phyloP scores from a whole-genome alignment of 2,329 filamentous ascomycete genomes.

The Xylariaceae sp. region DNA sequence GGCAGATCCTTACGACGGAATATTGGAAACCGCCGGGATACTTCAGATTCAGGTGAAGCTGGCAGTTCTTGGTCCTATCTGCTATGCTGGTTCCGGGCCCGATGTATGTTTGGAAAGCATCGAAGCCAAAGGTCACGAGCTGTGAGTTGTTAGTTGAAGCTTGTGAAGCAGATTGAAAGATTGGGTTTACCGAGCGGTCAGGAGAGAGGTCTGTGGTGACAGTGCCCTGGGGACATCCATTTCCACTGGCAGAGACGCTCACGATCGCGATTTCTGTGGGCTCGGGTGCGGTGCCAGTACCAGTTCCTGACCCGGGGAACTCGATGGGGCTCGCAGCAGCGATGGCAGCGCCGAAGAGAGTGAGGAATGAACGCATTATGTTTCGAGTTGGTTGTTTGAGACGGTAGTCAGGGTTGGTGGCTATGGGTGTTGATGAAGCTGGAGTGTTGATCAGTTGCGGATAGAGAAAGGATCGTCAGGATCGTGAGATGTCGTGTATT shows the following conservation, averaged over 20 bases:
- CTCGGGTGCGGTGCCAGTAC: conserved; percentile 29
- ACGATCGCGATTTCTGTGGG: conserved; percentile 41
- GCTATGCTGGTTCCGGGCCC: conserved; percentile 37
- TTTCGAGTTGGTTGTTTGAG: conserved; percentile 1
- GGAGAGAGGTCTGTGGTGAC: conserved; percentile 43
- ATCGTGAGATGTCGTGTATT: conserved; percentile 22
- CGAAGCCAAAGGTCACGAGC: conserved; percentile 48
- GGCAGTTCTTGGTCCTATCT: conserved; percentile 46
- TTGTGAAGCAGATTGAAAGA: not conserved
- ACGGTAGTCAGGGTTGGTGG: conserved; percentile 1
- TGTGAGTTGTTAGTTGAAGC: conserved; percentile 18
- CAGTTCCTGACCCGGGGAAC: conserved; percentile 32
- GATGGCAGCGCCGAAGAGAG: conserved; percentile 35
- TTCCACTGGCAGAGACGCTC: conserved; percentile 41
- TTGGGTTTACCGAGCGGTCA: conserved; percentile 38
- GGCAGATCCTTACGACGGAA: conserved; percentile 31
- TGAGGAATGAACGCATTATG: conserved; percentile 38
- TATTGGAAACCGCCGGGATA: conserved; percentile 48
- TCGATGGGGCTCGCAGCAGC: conserved; percentile 37
- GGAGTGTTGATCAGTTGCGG: conserved; percentile 13
- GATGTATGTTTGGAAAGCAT: conserved; percentile 47
- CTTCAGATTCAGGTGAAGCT: conserved; percentile 45
- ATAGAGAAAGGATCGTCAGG: conserved; percentile 25
- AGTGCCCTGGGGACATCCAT: conserved; percentile 43
- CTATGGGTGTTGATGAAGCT: conserved; percentile 2